A percentile compares a stretch with the other conserved stretches of the same genome.
Evolutionary conservation across 768 basidiomycete species (phyloP).

Genomic region (Amanita subjunquillea): DNA sequence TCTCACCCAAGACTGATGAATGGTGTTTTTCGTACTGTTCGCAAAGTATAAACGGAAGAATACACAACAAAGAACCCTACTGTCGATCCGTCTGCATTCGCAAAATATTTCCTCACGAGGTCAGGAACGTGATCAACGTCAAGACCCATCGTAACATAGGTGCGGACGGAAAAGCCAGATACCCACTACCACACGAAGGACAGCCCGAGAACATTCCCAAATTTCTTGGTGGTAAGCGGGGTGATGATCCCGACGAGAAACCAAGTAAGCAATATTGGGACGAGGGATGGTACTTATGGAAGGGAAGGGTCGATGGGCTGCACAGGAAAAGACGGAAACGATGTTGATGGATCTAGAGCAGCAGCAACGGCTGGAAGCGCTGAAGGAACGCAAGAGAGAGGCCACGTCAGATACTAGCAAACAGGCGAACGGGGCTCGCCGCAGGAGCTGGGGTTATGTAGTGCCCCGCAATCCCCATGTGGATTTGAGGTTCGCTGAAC

Average conservation of each 20-base stretch:
- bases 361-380: conserved; percentile 33
- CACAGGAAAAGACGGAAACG: conserved; percentile 42
- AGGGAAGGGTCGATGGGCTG: conserved; percentile 38
- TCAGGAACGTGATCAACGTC: conserved; percentile 39
- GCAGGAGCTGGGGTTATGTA: conserved; percentile 26
- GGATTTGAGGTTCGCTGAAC: conserved; percentile 24
- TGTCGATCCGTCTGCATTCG: conserved; percentile 56
- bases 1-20: conserved; percentile 53
- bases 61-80: conserved; percentile 37
- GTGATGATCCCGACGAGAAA: conserved; percentile 22
- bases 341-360: conserved; percentile 49
- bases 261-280: conserved; percentile 43
- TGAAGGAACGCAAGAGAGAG: conserved; percentile 33
- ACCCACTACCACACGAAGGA: conserved; percentile 60
- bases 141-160: conserved; percentile 31
- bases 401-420: conserved; percentile 40
- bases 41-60: conserved; percentile 45
- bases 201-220: conserved; percentile 39
- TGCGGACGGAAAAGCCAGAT: conserved; percentile 36
- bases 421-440: conserved; percentile 5
- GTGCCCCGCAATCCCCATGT: conserved; percentile 28
- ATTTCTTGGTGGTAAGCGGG: conserved; percentile 30
- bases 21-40: conserved; percentile 55
- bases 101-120: conserved; percentile 58
- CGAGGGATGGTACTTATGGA: conserved; percentile 71